Percentiles rank a stretch among this genome's conserved stretches.
phyloP scores from a whole-genome alignment of 208 protist genomes.

The Trypanosomatidae sp. region DNA sequence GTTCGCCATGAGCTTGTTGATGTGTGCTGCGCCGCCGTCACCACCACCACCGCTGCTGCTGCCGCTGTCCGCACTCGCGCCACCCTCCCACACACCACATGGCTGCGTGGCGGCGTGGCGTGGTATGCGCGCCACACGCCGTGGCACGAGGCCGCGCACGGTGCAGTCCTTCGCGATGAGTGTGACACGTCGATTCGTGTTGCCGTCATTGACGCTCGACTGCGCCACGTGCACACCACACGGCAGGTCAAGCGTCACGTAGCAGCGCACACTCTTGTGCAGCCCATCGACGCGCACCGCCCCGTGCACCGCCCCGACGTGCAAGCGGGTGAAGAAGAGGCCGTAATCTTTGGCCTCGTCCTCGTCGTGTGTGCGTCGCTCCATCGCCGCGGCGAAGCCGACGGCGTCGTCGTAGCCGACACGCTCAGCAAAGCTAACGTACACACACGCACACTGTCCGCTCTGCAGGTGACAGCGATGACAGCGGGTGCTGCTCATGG shows the following conservation, averaged over 20 bases:
- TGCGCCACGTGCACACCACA: slow-evolving; percentile 35
- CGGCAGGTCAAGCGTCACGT: no score
- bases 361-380: slow-evolving; percentile 23
- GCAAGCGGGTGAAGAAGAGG: slow-evolving; percentile 34
- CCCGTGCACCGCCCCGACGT: slow-evolving; percentile 18
- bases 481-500: no score
- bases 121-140: slow-evolving; percentile 9
- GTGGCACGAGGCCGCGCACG: slow-evolving; percentile 23
- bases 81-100: not conserved
- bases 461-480: no score
- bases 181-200: slow-evolving; percentile 65
- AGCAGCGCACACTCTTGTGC: no score
- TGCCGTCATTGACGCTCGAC: slow-evolving; percentile 71
- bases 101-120: slow-evolving; percentile 2
- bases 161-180: slow-evolving; percentile 16
- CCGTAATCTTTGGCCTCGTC: slow-evolving; percentile 75
- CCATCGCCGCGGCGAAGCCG: slow-evolving; percentile 51
- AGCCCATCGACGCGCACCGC: slow-evolving; percentile 24
- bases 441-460: no score
- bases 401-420: slow-evolving; percentile 25
- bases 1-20: no score
- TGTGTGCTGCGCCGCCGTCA: no score
- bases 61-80: no score
- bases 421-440: no score
- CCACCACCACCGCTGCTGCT: no score